Conservation (phyloP, 2,329 filamentous ascomycete species). For the Triangularia setosa region DNA sequence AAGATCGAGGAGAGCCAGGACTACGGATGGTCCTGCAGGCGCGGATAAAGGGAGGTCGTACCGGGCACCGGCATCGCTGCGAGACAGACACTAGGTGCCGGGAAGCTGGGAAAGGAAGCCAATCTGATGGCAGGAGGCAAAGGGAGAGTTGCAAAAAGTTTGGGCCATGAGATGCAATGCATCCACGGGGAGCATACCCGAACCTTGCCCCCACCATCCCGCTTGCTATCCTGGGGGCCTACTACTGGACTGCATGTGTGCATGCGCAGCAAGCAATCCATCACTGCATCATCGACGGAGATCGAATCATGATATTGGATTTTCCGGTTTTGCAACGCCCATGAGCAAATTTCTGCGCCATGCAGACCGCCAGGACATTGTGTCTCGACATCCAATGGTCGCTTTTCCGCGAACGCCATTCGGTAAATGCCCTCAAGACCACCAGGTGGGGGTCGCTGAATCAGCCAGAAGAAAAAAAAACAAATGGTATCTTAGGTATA, state of each 20-base stretch:
- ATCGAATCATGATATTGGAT: not conserved
- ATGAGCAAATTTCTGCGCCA: not conserved
- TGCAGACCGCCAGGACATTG: conserved; percentile 1
- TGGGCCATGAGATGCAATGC: not conserved
- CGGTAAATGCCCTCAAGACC: not conserved
- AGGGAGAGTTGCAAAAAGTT: not conserved
- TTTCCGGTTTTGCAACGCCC: not conserved
- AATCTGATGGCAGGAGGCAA: not conserved
- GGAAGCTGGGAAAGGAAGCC: not conserved
- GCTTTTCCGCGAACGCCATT: not conserved
- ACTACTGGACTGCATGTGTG: not conserved
- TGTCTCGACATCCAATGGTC: not conserved
- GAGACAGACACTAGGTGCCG: not conserved
- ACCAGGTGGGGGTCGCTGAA: not conserved
- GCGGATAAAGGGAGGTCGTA: not conserved
- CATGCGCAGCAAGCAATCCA: not conserved
- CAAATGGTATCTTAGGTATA: not conserved
- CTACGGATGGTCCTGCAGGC: not conserved
- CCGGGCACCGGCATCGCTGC: not conserved
- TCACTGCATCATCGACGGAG: not conserved
- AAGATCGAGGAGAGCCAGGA: not conserved
- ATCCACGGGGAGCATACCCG: not conserved
- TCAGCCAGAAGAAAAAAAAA: not conserved
- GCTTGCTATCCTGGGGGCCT: not conserved
- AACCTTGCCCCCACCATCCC: not conserved